Evolutionary conservation across 768 basidiomycete species (phyloP).

Genomic region (Candolleomyces efflorescens): DNA sequence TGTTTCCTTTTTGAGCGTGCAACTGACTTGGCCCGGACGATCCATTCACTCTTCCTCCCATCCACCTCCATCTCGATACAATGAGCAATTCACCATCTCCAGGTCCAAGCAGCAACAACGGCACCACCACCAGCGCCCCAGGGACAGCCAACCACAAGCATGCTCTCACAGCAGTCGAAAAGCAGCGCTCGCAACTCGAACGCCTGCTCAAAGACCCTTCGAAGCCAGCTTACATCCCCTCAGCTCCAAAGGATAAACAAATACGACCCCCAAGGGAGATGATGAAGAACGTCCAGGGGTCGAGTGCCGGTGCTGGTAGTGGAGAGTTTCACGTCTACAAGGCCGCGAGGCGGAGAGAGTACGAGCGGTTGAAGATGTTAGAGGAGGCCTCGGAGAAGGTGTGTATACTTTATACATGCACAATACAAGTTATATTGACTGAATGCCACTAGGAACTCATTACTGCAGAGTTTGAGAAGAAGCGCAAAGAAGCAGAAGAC

Average conservation of each 20-base stretch:
- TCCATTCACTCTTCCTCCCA: background rate
- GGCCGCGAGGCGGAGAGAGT: conserved; percentile 88
- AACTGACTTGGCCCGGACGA: background rate
- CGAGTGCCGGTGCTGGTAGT: conserved; percentile 93
- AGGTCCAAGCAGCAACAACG: conserved; percentile 6
- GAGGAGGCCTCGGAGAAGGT: conserved; percentile 81
- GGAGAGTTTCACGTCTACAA: conserved; percentile 99
- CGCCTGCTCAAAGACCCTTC: conserved; percentile 86
- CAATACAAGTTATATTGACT: no score
- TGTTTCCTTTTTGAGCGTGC: no score
- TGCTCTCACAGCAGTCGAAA: conserved; percentile 50
- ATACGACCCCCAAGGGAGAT: conserved; percentile 83
- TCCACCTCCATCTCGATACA: background rate
- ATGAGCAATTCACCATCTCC: background rate
- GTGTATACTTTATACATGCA: no score
- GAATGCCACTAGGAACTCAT: conserved; percentile 57
- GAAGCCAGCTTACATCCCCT: conserved; percentile 76
- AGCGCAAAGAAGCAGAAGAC: conserved; percentile 66
- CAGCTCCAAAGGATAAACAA: conserved; percentile 77
- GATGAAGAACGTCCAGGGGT: conserved; percentile 99
- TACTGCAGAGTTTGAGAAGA: conserved; percentile 68
- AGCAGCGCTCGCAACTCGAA: conserved; percentile 66
- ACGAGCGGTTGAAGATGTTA: conserved; percentile 88
- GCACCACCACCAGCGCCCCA: conserved; percentile 13
- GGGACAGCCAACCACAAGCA: conserved; percentile 36